Evolutionary conservation across 192 early-diverging fungal genomes (phyloP), one percentile per base, ranked within the genome.

Genomic region (Coemansia sp.): DNA sequence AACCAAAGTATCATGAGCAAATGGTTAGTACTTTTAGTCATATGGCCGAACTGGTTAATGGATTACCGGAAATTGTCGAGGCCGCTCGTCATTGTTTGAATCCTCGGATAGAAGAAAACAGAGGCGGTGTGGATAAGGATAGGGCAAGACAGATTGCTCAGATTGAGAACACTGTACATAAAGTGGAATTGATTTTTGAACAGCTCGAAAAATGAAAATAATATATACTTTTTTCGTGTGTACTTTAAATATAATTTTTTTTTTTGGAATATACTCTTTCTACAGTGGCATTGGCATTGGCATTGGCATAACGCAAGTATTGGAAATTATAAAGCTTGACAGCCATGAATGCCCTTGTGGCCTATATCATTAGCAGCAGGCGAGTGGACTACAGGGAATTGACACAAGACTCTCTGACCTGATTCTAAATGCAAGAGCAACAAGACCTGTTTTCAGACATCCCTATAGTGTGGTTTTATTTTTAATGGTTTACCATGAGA

Each of bases 81-180:
- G 69, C 62, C 25, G 61, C 69, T 9, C 48, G 34, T 0, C 61
- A 72, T 22, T 64, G 69, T 45, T 1, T 40, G 17, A 27, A 24
- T 3, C 23, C 25, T 13, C 29, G 48, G 11, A 9, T 38, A 24
- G 38, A 24, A 20, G 35, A n/a, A 30, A 24, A 32, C 36, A 2
- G 29, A 19, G 36, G 4, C 39, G 2, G 32, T 18, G 13, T 20
- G 10, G 34, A 25, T 15, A n/a, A n/a, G n/a, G 26, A 19, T 9
- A 58, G 42, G 27, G 23, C 53, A 9, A 50, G 67, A 5, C 51
- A 51, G 27, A 50, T 71, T 29, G 56, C 60, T 7, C 67, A 64
- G 60, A 71, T 71, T 55, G 67, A 71, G 36, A 13, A 48, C 8
- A 37, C 64, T 30, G 59, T 64, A 15, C 67, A 71, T 23, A 42